Base-by-base conservation (phyloP, 176 grass and related monocot genomes). In the Elaeis guineensis region DNA sequence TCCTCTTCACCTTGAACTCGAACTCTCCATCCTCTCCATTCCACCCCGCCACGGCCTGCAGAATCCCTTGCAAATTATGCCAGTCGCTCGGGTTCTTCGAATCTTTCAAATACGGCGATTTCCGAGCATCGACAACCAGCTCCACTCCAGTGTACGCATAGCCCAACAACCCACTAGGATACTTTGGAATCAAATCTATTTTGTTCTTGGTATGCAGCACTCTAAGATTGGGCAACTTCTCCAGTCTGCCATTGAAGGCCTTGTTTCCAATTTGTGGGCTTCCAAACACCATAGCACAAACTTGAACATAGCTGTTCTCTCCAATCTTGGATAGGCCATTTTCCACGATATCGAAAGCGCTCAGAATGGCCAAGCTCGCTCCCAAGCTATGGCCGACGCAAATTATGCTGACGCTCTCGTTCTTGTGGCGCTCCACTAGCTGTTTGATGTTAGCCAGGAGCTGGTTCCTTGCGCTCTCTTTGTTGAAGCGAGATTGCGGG, bases 41-140 rank as follows among this genome's bases (percentile, higher is more conserved):
- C 86, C 86, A 95, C 0, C 82, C 90, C 0, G 82, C 90, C 68
- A 89, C 82, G 14, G 73, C 77, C 52, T 89, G 86, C 71, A 95
- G 78, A 44, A 90, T 90, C 16, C 83, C 91, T 76, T 95, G 92
- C 69, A 96, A 69, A 65, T 96, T 96, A 75, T 96, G 92, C 64
- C 84, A 96, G 73, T 96, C 91, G n/a, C 80, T 65, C 2, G 74
- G 1, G 75, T 80, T 90, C 51, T 64, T 72, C 19, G 82, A 64
- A 3, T 74, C 28, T 69, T 87, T 96, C 44, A 96, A 50, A 73
- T 75, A 82, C 17, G 92, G 80, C n/a, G 87, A 96, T 74, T 90
- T 88, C 54, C 60, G 80, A 0, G 78, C 69, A 75, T 90, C 70
- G 3, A 96, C 54, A 0, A 49, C 51, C 56, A 90, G 87, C 26